Conservation (phyloP, 306 rosid species). For the Begonia fuchsioides region DNA sequence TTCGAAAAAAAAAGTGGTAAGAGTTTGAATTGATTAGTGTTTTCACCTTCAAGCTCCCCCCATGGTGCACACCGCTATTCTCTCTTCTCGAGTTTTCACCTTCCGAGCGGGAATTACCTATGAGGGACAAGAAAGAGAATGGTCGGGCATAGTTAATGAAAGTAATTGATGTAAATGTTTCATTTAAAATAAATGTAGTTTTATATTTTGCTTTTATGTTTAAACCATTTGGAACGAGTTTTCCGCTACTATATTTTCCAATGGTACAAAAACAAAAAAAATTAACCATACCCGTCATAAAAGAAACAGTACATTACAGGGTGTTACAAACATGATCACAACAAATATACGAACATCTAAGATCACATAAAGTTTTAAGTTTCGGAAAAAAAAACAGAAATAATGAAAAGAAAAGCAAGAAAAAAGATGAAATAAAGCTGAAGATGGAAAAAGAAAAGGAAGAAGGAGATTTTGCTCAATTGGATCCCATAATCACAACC, state of each 20-base stretch:
- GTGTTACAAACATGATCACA: no score
- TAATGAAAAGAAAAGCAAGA: background rate
- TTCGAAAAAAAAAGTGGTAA: background rate
- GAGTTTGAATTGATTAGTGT: conserved; percentile 4
- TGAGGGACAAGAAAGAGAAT: conserved; percentile 6
- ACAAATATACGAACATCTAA: background rate
- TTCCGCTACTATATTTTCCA: no score
- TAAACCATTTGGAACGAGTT: no score
- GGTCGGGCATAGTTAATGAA: no score
- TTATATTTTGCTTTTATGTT: no score
- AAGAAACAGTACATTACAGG: no score
- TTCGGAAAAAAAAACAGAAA: background rate
- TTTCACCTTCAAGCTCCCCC: conserved; percentile 33
- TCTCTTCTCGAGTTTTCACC: conserved; percentile 39
- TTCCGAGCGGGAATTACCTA: conserved; percentile 40
- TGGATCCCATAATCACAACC: no score
- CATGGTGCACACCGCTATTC: conserved; percentile 16
- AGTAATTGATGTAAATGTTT: no score
- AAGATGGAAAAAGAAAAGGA: background rate
- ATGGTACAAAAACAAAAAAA: no score
- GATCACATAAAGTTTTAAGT: no score
- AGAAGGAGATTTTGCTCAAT: background rate
- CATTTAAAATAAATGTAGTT: no score
- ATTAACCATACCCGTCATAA: no score
- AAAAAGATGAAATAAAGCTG: background rate